These are phyloP conservation scores for Balakata baccata DNA, from an alignment of 345 rosid genomes.

Conservation along the genomic window DNA sequence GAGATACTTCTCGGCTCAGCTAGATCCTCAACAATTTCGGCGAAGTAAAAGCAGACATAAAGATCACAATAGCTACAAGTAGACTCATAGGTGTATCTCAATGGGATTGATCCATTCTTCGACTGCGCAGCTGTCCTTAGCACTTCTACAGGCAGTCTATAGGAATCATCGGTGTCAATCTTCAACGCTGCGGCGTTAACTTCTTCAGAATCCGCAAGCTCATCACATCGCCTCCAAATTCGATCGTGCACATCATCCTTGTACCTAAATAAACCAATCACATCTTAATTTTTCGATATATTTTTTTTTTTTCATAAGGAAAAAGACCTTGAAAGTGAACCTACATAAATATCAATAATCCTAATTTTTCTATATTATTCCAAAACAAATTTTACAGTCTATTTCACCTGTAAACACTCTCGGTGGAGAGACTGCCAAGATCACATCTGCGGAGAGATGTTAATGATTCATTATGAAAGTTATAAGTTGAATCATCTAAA, in stretches of 20 bases:
- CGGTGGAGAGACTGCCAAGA: not conserved
- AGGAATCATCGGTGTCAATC: slow-evolving; percentile 18
- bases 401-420: no score
- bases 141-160: slow-evolving; percentile 16
- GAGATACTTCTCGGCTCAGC: slow-evolving; percentile 41
- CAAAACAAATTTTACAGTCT: no score
- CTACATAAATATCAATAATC: no score
- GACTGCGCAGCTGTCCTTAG: slow-evolving; percentile 2
- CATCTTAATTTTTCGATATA: not conserved
- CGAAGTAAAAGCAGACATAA: slow-evolving; percentile 45
- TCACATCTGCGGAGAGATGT: not conserved
- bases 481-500: not conserved
- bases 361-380: no score
- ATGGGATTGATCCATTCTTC: no score
- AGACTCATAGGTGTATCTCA: slow-evolving; percentile 21
- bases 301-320: no score
- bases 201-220: not conserved
- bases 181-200: not conserved
- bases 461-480: not conserved
- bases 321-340: no score
- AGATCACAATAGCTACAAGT: slow-evolving; percentile 24
- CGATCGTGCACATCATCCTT: not conserved
- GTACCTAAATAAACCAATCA: not conserved
- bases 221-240: not conserved
- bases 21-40: slow-evolving; percentile 43